Evolutionary conservation across 2,329 filamentous ascomycete genomes (phyloP).

Genomic region (Pseudogymnoascus sp.): DNA sequence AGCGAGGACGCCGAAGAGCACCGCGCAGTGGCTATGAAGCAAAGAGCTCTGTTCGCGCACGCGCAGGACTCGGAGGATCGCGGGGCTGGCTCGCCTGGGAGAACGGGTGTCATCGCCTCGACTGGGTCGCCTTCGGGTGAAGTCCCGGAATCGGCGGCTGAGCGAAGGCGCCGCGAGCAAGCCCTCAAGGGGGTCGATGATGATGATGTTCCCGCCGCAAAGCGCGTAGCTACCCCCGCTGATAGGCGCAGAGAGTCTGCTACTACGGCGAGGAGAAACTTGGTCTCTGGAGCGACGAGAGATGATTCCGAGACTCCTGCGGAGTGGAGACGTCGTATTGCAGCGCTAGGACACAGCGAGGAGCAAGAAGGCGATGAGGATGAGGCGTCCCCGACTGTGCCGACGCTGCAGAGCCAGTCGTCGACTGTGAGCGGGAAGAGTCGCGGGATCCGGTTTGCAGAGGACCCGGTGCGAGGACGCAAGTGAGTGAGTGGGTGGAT

Average conservation of each 20-base stretch:
- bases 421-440: constrained; percentile 20
- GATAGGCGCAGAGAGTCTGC: constrained; percentile 7
- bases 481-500: not conserved
- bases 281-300: constrained; percentile 13
- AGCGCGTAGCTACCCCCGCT: not conserved
- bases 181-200: constrained; percentile 40
- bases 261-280: not conserved
- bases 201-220: constrained; percentile 29
- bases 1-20: constrained; percentile 1
- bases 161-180: constrained; percentile 58
- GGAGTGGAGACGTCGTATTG: constrained; percentile 65
- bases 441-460: constrained; percentile 28
- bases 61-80: constrained; percentile 28
- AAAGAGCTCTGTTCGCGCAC: constrained; percentile 33
- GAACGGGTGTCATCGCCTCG: constrained; percentile 23
- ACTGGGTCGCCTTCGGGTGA: constrained; percentile 26
- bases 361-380: constrained; percentile 13
- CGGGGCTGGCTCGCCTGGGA: constrained; percentile 14
- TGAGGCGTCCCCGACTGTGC: constrained; percentile 22
- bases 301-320: constrained; percentile 63
- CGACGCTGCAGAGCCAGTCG: constrained; percentile 27
- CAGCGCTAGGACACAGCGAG: constrained; percentile 56
- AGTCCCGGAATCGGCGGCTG: constrained; percentile 58
- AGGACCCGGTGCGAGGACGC: constrained; percentile 25
- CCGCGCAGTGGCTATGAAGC: not conserved